Evolutionary conservation across 2,329 filamentous ascomycete genomes (phyloP).

Genomic region (Eutypa lata): DNA sequence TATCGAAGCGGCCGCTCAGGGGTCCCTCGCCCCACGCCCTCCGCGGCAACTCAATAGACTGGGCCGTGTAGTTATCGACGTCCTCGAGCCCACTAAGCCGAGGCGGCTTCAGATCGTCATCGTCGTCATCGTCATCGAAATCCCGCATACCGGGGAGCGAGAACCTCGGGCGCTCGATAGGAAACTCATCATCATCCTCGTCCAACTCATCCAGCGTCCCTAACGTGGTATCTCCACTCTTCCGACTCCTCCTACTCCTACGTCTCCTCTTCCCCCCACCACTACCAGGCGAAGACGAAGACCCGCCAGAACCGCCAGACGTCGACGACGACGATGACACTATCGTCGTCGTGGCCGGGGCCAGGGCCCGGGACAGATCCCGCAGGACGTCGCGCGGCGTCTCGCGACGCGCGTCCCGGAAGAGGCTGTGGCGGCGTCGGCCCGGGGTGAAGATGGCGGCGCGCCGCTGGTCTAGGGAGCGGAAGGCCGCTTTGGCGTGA

Average conservation of each 20-base stretch:
- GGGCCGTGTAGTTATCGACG: conserved; percentile 51
- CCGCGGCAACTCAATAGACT: conserved; percentile 59
- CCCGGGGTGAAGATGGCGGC: conserved; percentile 60
- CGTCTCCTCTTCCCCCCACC: conserved; percentile 5
- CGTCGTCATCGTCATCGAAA: conserved; percentile 44
- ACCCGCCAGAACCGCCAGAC: conserved; percentile 19
- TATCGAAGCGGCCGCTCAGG: conserved; percentile 39
- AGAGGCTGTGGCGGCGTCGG: conserved; percentile 54
- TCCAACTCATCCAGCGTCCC: conserved; percentile 33
- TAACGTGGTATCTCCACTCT: conserved; percentile 15
- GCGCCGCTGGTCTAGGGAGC: conserved; percentile 56
- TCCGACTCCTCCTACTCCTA: not conserved
- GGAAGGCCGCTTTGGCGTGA: conserved; percentile 58
- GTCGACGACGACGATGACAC: conserved; percentile 42
- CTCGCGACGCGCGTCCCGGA: conserved; percentile 43
- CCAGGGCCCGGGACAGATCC: conserved; percentile 52
- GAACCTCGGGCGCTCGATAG: conserved; percentile 49
- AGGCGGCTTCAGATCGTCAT: conserved; percentile 52
- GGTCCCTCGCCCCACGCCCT: conserved; percentile 47
- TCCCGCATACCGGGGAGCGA: conserved; percentile 47
- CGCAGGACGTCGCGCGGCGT: conserved; percentile 36
- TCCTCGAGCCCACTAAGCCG: conserved; percentile 54
- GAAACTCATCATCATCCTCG: conserved; percentile 50
- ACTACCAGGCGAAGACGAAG: conserved; percentile 35
- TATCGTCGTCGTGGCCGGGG: conserved; percentile 43